Evolutionary conservation across 495 filamentous ascomycete genomes (phyloP), one percentile per base, ranked within the genome.

Genomic region (Aspergillus biplanus): DNA sequence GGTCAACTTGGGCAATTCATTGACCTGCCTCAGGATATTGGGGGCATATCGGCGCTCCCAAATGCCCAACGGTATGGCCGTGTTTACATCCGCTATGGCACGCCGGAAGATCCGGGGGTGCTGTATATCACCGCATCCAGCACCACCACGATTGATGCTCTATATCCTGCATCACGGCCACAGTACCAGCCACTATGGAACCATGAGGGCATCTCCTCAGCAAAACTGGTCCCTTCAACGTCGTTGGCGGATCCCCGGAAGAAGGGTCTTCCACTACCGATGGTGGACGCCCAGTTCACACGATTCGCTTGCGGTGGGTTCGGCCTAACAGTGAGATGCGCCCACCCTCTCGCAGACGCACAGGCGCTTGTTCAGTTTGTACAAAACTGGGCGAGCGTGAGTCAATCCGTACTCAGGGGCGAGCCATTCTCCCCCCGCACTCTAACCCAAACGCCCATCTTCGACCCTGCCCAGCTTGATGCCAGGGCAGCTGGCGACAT

Each of bases 271-370:
- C n/a, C 64, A 69, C 5, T 44, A 44, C 80, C 81, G 0, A 66
- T 64, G 6, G 67, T 78, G 60, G 68, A 70, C 31, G 65, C 80
- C 35, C 78, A 79, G 57, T 9, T 83, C 7, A 83, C 74, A 0
- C 62, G 62, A 3, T 74, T 82, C 48, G 67, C 66, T 11, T 77
- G 73, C 48, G 80, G 79, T 7, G 81, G 78, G 4, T 75, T 74
- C 44, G 75, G 74, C 3, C 46, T 85, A 6, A 71, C 75, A 33
- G 67, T 81, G 18, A 77, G 73, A 44, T 56, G 82, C 1, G 71
- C 78, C 0, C 83, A 86, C 65, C 74, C 75, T 15, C 66, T 85
- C 6, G 76, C 77, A 2, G 84, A 86, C 68, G 80, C 81, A 4
- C 68, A 77, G 33, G 50, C 78, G 1, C 59, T 86, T n/a, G 67